Conservation (phyloP, 202 grass and related monocot species). For the Cymbopogon flexuosus region DNA sequence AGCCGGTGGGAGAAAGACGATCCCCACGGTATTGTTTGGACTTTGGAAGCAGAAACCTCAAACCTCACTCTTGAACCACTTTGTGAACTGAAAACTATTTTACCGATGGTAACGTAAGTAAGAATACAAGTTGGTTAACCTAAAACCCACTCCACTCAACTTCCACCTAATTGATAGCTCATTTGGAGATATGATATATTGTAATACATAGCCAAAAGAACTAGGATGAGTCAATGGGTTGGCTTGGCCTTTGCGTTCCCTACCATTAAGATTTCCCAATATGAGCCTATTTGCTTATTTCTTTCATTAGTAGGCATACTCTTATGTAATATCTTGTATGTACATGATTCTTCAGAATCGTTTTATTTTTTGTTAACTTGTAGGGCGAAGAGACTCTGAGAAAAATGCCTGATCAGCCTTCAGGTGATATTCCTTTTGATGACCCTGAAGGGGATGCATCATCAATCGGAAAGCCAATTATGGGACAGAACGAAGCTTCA, state of each 20-base stretch:
- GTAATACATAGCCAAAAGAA: neutral
- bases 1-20: neutral
- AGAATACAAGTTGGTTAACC: neutral
- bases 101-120: constrained; percentile 23
- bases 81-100: constrained; percentile 10
- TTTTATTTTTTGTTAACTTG: constrained; percentile 28
- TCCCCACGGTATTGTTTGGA: neutral
- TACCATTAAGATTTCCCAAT: constrained; percentile 7
- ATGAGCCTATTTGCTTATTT: constrained; percentile 6
- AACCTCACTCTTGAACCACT: neutral
- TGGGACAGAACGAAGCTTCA: constrained; percentile 30
- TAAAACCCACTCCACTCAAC: neutral
- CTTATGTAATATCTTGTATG: neutral
- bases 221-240: neutral
- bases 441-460: constrained; percentile 26
- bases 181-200: neutral
- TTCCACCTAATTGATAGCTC: neutral
- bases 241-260: neutral
- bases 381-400: constrained; percentile 49
- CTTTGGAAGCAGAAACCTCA: too few relatives aligned
- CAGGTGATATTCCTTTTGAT: constrained; percentile 30
- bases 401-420: constrained; percentile 30
- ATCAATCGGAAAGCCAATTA: constrained; percentile 29
- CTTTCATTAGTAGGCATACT: neutral
- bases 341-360: constrained; percentile 8